Conservation (phyloP, 1,284 basidiomycete genomes). For the Microbotryum lychnidis-dioicae region DNA sequence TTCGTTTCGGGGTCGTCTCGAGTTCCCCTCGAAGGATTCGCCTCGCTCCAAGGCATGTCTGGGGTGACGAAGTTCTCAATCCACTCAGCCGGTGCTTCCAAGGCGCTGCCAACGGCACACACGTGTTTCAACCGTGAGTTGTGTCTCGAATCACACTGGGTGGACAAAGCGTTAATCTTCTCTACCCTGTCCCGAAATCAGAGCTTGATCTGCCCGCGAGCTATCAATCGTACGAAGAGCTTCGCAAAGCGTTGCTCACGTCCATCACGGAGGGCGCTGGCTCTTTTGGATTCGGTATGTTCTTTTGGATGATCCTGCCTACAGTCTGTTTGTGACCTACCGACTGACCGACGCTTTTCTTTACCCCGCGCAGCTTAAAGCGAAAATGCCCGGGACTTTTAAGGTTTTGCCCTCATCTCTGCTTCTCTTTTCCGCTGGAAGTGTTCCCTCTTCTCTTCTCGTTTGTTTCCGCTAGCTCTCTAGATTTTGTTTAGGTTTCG, state of each 20-base stretch:
- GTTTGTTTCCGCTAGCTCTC: no score
- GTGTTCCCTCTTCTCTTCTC: no score
- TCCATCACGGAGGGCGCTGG: constrained; percentile 91
- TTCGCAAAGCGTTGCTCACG: constrained; percentile 74
- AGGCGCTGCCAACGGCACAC: constrained; percentile 39
- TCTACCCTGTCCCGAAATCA: not conserved
- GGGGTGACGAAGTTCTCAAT: constrained; percentile 80
- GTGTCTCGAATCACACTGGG: constrained; percentile 3
- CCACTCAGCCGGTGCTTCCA: constrained; percentile 78
- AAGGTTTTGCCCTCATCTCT: no score
- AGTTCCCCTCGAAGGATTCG: constrained; percentile 54
- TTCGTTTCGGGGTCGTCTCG: constrained; percentile 89
- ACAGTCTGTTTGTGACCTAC: no score
- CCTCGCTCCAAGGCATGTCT: constrained; percentile 32
- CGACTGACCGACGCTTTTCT: no score
- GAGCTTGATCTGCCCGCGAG: constrained; percentile 69
- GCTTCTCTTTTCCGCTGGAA: no score
- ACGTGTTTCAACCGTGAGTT: constrained; percentile 52
- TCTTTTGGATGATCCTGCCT: no score
- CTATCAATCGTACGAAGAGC: constrained; percentile 87
- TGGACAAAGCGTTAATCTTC: not conserved
- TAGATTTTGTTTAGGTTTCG: no score
- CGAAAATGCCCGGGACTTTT: no score
- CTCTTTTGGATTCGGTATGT: constrained; percentile 65
- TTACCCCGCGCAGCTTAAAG: no score